Base-by-base conservation (phyloP, 257 asterid genomes). In the Forsythia suspensa region DNA sequence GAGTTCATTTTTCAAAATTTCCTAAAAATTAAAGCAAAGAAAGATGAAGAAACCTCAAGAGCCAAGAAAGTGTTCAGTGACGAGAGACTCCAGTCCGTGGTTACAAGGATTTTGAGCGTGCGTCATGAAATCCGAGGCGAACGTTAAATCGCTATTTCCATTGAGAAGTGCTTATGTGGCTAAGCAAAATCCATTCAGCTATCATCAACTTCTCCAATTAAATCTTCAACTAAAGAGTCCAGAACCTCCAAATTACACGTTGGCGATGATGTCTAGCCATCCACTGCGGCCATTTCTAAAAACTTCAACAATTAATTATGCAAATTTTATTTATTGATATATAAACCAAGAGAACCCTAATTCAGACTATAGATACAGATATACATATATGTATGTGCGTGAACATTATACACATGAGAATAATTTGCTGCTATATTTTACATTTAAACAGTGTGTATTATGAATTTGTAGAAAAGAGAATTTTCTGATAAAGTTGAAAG, bases 31-130 rank as follows among this genome's bases (percentile, higher is more conserved):
- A 0, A 71, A 71, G 70, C 77, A 72, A 57, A n/a, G 51, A 70
- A 83, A 76, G 24, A 11, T 39, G 59, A 59, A 43, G 40, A 70
- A 41, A 93, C 98, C 99, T 95, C 91, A 66, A 3, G 92, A 82
- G 77, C 88, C 75, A 80, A 93, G 88, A 81, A 95, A 92, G 82
- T 92, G 97, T 38, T 93, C 92, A 43, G 87, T 78, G 39, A 91
- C 80, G 7, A 95, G 91, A 76, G 95, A 83, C 71, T 90, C 81
- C 18, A 95, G 95, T 43, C 97, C 99, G 42, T 43, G 82, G 65
- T 78, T 73, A 82, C 90, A 87, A 13, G 92, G 90, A 72, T 72
- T 82, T 46, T 80, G 92, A 79, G 87, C 88, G 51, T 80, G 87
- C 48, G 84, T 76, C 80, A 74, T 82, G 20, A 93, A 85, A 74